A percentile compares a stretch with the other conserved stretches of the same genome.
These are phyloP conservation scores for Umbelopsis vinacea DNA, from an alignment of 192 early-diverging fungal species.

Conservation along the genomic window DNA sequence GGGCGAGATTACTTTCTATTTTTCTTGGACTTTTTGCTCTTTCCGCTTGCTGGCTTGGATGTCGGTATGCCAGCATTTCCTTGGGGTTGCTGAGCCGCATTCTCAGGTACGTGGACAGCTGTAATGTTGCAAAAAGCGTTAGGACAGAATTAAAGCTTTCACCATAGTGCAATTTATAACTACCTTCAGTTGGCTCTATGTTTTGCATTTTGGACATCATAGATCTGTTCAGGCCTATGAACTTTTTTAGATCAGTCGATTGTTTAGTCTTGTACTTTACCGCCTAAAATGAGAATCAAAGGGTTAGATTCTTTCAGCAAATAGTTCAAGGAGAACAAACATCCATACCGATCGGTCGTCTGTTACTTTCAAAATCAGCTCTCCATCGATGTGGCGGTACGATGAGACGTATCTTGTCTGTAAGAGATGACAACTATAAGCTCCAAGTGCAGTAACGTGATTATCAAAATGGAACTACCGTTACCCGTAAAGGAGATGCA, in stretches of 20 bases:
- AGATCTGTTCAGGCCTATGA: constrained; percentile 66
- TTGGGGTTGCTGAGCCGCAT: neutral
- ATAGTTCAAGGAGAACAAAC: constrained; percentile 5
- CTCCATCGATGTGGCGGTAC: constrained; percentile 69
- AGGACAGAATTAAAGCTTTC: neutral
- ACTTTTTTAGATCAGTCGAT: constrained; percentile 70
- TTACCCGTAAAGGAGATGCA: constrained; percentile 62
- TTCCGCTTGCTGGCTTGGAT: neutral
- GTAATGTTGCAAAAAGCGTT: neutral
- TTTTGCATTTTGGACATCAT: constrained; percentile 78
- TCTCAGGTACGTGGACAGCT: neutral
- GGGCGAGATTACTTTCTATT: neutral
- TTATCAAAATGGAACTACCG: constrained; percentile 1
- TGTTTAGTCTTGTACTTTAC: constrained; percentile 74
- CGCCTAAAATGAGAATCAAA: constrained; percentile 32
- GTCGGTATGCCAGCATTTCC: neutral
- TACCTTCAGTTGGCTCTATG: constrained; percentile 26
- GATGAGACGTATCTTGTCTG: constrained; percentile 73
- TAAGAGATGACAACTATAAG: neutral
- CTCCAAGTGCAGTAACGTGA: neutral
- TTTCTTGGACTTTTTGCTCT: constrained; percentile 17
- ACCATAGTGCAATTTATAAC: neutral
- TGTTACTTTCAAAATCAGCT: constrained; percentile 76
- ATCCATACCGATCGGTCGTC: constrained; percentile 67
- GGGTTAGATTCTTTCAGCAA: neutral